Conservation (phyloP, 495 filamentous ascomycete species). For the Hyaloscypha finlandica region DNA sequence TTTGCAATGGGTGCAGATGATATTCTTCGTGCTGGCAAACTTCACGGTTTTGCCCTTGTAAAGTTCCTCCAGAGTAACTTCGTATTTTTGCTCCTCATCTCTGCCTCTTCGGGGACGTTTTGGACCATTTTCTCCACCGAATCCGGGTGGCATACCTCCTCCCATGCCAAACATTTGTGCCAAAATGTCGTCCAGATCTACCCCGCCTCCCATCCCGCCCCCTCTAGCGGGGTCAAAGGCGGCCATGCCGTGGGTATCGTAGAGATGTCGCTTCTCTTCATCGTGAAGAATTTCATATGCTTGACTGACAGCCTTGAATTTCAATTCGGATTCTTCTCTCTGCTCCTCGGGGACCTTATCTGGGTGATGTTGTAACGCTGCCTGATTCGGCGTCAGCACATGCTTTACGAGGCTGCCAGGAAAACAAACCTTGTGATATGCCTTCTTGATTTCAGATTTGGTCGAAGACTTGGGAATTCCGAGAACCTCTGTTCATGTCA, state of each 20-base stretch:
- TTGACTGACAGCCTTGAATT: slow-evolving; percentile 87
- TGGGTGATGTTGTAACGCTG: slow-evolving; percentile 85
- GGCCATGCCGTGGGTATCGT: slow-evolving; percentile 92
- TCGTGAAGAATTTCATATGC: slow-evolving; percentile 98
- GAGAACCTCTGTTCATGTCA: slow-evolving; percentile 62
- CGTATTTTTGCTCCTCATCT: slow-evolving; percentile 87
- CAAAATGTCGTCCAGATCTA: slow-evolving; percentile 88
- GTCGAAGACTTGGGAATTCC: slow-evolving; percentile 67
- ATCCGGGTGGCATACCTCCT: slow-evolving; percentile 48
- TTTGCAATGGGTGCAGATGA: slow-evolving; percentile 84
- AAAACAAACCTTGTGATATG: slow-evolving; percentile 83
- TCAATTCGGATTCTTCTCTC: slow-evolving; percentile 79
- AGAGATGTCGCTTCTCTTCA: slow-evolving; percentile 87
- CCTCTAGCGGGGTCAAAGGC: slow-evolving; percentile 74
- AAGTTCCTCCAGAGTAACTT: slow-evolving; percentile 86
- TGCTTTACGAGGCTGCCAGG: slow-evolving; percentile 4
- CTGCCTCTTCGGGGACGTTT: slow-evolving; percentile 68
- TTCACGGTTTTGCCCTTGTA: slow-evolving; percentile 99
- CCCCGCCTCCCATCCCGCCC: slow-evolving; percentile 65
- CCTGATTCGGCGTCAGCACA: slow-evolving; percentile 50
- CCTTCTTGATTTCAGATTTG: slow-evolving; percentile 91
- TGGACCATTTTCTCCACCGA: slow-evolving; percentile 48
- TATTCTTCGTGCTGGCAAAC: slow-evolving; percentile 89
- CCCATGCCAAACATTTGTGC: slow-evolving; percentile 90
- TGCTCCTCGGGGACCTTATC: slow-evolving; percentile 93